Percentiles rank a stretch among this genome's conserved stretches.
phyloP scores from a whole-genome alignment of 495 filamentous ascomycete genomes.

The Aspergillus carlsbadensis region DNA sequence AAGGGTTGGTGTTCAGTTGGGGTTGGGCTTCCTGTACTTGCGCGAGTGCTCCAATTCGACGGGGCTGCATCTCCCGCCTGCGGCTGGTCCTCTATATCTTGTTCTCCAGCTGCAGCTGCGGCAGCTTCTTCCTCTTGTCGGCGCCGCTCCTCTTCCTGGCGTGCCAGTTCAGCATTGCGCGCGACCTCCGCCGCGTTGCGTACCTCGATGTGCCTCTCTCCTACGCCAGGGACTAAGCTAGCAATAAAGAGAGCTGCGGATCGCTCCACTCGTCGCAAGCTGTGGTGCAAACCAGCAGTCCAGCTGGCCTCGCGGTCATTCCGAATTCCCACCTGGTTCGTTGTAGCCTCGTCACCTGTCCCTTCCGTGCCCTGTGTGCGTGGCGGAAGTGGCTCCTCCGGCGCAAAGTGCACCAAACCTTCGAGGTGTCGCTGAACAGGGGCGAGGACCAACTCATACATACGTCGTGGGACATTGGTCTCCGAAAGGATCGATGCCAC shows the following conservation, averaged over 20 bases:
- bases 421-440: constrained; percentile 72
- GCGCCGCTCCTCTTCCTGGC: constrained; percentile 34
- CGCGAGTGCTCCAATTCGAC: background rate
- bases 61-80: constrained; percentile 2
- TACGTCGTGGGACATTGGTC: constrained; percentile 58
- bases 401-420: constrained; percentile 59
- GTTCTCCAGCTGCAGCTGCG: background rate
- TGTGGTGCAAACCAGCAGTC: constrained; percentile 33
- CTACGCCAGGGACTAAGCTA: constrained; percentile 80
- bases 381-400: constrained; percentile 23
- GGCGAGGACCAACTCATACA: constrained; percentile 55
- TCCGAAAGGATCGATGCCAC: constrained; percentile 63
- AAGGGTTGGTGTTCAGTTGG: background rate
- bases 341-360: constrained; percentile 31
- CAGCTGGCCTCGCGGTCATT: constrained; percentile 9
- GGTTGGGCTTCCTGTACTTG: background rate
- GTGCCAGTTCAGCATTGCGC: constrained; percentile 49
- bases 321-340: constrained; percentile 14
- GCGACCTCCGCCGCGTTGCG: constrained; percentile 61
- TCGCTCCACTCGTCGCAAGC: constrained; percentile 65
- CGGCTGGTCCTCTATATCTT: constrained; percentile 2
- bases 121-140: constrained; percentile 15
- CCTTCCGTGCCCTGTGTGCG: constrained; percentile 9
- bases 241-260: constrained; percentile 80
- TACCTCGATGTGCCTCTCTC: constrained; percentile 76